These are phyloP conservation scores for Cyberlindnera subsufficiens DNA, from an alignment of 805 yeast genomes.

Conservation along the genomic window DNA sequence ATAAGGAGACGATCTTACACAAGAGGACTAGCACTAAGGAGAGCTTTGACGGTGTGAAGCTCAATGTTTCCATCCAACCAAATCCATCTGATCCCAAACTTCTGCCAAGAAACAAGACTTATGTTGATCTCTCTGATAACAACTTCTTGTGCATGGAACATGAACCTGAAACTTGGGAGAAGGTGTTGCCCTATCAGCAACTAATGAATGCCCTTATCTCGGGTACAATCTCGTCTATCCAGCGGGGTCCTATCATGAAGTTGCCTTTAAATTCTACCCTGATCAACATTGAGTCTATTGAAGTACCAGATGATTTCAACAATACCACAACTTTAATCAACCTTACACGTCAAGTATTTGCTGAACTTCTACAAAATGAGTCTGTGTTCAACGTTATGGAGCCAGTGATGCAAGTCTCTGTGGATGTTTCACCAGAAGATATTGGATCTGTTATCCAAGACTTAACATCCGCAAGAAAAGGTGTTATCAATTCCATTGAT, in stretches of 20 bases:
- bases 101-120: constrained; percentile 22
- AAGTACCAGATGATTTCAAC: constrained; percentile 45
- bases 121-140: constrained; percentile 28
- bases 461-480: constrained; percentile 71
- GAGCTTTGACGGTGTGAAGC: constrained; percentile 19
- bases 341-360: constrained; percentile 40
- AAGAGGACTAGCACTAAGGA: constrained; percentile 12
- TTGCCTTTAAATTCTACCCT: constrained; percentile 56
- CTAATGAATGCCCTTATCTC: constrained; percentile 49
- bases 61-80: constrained; percentile 28
- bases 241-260: constrained; percentile 51
- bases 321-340: constrained; percentile 34
- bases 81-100: constrained; percentile 21
- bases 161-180: constrained; percentile 22
- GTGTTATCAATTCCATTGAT: constrained; percentile 63
- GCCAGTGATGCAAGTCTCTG: constrained; percentile 77
- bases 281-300: constrained; percentile 43
- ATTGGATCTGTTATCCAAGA: constrained; percentile 85
- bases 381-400: constrained; percentile 57
- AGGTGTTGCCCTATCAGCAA: constrained; percentile 44
- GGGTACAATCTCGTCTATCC: constrained; percentile 57
- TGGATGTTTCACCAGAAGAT: constrained; percentile 62
- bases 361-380: constrained; percentile 29
- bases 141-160: constrained; percentile 29
- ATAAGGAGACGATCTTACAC: constrained; percentile 58